phyloP scores from a whole-genome alignment of 208 protist species.

The Leishmania tarentolae region DNA sequence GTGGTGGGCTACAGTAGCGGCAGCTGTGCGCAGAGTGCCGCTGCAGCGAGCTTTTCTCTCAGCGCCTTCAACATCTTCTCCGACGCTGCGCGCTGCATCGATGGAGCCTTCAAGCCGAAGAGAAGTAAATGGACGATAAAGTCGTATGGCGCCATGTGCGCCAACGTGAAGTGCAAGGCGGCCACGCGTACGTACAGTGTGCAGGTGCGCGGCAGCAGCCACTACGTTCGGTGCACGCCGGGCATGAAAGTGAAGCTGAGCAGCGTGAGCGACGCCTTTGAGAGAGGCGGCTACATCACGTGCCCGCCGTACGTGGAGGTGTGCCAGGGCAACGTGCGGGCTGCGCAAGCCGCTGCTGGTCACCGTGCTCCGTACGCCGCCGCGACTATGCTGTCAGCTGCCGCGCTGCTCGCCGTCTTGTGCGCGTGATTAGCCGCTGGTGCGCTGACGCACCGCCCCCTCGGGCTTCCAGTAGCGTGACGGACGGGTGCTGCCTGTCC shows the following conservation, averaged over 20 bases:
- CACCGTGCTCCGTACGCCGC: background rate
- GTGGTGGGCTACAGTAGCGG: background rate
- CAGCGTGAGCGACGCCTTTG: slow-evolving; percentile 1
- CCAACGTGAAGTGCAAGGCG: slow-evolving; percentile 4
- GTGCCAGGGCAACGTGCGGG: slow-evolving; percentile 2
- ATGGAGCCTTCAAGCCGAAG: background rate
- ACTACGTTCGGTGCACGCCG: background rate
- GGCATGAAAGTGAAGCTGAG: background rate
- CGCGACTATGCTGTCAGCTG: background rate
- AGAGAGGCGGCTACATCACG: slow-evolving; percentile 5
- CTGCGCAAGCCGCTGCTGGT: background rate
- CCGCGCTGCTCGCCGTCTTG: background rate
- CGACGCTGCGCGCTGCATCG: background rate
- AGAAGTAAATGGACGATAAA: no score
- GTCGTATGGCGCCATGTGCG: slow-evolving; percentile 1
- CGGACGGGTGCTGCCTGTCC: no score
- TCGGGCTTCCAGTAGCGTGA: no score
- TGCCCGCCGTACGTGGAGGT: slow-evolving; percentile 10
- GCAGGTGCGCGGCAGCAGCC: slow-evolving; percentile 5
- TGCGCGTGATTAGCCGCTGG: background rate
- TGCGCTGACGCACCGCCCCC: no score
- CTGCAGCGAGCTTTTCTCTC: background rate
- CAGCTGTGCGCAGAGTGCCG: background rate
- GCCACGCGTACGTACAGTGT: slow-evolving; percentile 6
- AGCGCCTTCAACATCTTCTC: background rate